phyloP scores from a whole-genome alignment of 495 filamentous ascomycete genomes.

The Aspergillus sclerotioniger region DNA sequence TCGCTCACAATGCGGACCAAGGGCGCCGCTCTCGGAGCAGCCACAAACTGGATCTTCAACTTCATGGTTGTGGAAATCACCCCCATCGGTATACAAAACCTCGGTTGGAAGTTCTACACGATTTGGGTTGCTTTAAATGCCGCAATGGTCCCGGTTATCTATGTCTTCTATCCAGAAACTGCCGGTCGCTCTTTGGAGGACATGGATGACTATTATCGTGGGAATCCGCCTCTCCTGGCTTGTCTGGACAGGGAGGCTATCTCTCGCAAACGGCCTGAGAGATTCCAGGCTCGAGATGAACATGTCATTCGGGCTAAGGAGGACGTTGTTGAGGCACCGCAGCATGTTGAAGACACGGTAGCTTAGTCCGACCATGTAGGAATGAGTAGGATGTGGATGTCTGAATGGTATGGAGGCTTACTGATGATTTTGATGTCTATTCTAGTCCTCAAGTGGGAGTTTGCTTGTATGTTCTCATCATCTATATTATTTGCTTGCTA shows the following conservation, averaged over 20 bases:
- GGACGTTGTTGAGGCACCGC: background rate
- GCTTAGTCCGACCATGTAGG: background rate
- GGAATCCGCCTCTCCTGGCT: slow-evolving; percentile 34
- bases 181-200: slow-evolving; percentile 46
- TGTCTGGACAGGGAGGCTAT: slow-evolving; percentile 39
- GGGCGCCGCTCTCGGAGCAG: slow-evolving; percentile 52
- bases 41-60: slow-evolving; percentile 59
- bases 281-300: slow-evolving; percentile 12
- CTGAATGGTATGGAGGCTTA: too few species aligned
- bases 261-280: slow-evolving; percentile 31
- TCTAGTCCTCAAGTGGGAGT: too few species aligned
- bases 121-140: slow-evolving; percentile 59
- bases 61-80: slow-evolving; percentile 64
- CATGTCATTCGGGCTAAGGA: background rate
- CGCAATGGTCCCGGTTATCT: slow-evolving; percentile 55
- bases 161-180: slow-evolving; percentile 58
- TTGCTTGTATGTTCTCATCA: too few species aligned
- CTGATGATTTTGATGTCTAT: too few species aligned
- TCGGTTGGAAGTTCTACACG: slow-evolving; percentile 57
- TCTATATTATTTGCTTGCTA: too few species aligned
- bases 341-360: background rate
- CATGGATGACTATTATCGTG: slow-evolving; percentile 43
- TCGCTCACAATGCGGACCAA: slow-evolving; percentile 55
- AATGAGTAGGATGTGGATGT: too few species aligned
- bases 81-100: slow-evolving; percentile 49